These are phyloP conservation scores for Dioscorea dumetorum DNA, from an alignment of 106 monocot genomes.

Conservation along the genomic window DNA sequence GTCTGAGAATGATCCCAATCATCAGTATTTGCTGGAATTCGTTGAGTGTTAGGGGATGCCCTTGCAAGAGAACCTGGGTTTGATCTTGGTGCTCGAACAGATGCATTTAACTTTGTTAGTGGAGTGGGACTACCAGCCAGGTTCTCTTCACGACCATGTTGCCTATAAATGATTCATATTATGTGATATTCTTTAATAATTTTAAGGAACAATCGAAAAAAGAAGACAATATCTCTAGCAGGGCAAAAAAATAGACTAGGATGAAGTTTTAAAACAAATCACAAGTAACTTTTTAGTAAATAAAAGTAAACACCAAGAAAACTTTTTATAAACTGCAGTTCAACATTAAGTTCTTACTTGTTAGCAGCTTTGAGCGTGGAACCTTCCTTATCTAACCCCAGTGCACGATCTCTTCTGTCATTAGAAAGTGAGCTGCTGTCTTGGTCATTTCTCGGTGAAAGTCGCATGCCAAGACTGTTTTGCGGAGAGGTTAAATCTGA, in stretches of 20 bases:
- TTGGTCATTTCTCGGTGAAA: conserved; percentile 39
- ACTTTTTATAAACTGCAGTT: not conserved
- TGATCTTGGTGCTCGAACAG: conserved; percentile 50
- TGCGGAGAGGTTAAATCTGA: conserved; percentile 30
- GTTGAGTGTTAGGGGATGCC: conserved; percentile 26
- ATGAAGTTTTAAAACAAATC: too few species aligned
- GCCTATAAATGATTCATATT: conserved; percentile 11
- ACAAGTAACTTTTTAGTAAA: too few species aligned
- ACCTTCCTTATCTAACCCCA: conserved; percentile 20
- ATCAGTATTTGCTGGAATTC: conserved; percentile 31
- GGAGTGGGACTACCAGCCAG: conserved; percentile 23
- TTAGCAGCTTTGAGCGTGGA: conserved; percentile 16
- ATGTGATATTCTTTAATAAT: too few species aligned
- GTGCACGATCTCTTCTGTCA: conserved; percentile 32
- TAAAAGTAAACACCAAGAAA: too few species aligned
- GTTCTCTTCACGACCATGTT: conserved; percentile 42
- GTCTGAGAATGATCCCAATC: conserved; percentile 33
- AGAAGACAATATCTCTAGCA: too few species aligned
- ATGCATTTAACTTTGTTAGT: conserved; percentile 25
- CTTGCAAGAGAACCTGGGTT: conserved; percentile 32
- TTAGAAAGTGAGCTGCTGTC: conserved; percentile 21
- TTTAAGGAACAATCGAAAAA: too few species aligned
- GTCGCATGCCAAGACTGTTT: conserved; percentile 13
- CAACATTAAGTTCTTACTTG: conserved; percentile 27
- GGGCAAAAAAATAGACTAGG: too few species aligned